Evolutionary conservation across 2,329 filamentous ascomycete species (phyloP), one percentile per base, ranked within the genome.

Genomic region (Penicillium sp.): DNA sequence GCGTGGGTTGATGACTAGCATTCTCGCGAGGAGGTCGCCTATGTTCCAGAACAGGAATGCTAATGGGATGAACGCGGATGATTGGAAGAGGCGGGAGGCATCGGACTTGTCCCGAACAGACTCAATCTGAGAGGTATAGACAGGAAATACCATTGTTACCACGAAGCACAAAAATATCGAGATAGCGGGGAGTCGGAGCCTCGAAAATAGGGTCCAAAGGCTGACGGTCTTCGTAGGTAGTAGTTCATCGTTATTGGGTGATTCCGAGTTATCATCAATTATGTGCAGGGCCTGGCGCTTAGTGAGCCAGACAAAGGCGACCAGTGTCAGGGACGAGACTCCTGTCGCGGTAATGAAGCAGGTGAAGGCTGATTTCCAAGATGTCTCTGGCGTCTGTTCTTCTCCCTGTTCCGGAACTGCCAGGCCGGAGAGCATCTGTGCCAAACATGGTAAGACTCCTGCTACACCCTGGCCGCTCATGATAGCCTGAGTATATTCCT

Each of bases 391-490:
- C 64, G 75, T 67, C 2, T 63, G 53, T 19, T 75, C 70, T 26
- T 76, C 70, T 29, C 79, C 72, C 61, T 82, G 76, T 23, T 79
- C 72, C 0, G 86, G 81, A 1, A 92, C 83, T 38, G 87, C 85
- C 11, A 97, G 82, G 13, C 96, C 93, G 1, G 91, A 91, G 49
- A 91, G 76, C 68, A 98, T 94, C 77, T 98, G 93, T 1, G 92
- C 91, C 52, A 96, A 83, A 52, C 91, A 90, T 0, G 95, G 95
- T 3, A 98, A 81, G 9, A 99, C 93, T 31, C 95, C 95, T 0
- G 95, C 93, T 4, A 99, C 84, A 35, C 90, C 94, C 77, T 99
- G 95, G 1, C 95, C 95, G 3, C 90, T 89, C 93, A 99, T 98
- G 76, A 98, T 93, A 26, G 90, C 94, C 78, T 98, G 94, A 59